Evolutionary conservation across 768 basidiomycete species (phyloP).

Genomic region (Lanmaoa rubissima): DNA sequence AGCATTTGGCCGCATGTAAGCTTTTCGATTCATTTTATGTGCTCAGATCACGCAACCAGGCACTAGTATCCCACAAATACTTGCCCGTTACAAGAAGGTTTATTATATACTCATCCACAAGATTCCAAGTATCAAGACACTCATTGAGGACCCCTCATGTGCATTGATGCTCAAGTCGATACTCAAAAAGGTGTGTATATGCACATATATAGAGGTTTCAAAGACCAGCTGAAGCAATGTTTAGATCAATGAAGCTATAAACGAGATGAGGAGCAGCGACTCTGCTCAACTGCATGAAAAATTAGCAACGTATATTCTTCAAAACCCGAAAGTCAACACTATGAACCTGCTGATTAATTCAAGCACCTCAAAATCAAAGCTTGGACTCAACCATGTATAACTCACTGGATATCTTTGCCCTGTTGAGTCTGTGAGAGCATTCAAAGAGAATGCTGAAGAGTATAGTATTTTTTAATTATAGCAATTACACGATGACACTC

Average conservation of each 20-base stretch:
- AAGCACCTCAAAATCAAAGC: neutral
- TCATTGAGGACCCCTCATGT: neutral
- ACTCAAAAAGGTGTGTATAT: neutral
- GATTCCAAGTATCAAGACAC: neutral
- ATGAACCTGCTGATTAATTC: neutral
- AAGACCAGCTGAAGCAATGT: no score
- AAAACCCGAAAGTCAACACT: neutral
- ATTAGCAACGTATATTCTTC: neutral
- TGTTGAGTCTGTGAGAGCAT: neutral
- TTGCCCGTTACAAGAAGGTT: neutral
- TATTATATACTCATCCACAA: neutral
- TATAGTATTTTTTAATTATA: neutral
- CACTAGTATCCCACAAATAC: neutral
- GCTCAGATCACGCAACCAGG: neutral
- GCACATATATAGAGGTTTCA: no score
- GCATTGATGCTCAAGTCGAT: neutral
- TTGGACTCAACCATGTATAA: neutral
- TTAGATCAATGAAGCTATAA: no score
- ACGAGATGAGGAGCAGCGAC: no score
- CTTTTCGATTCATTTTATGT: neutral
- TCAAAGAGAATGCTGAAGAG: neutral
- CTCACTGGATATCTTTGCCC: neutral
- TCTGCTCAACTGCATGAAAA: neutral
- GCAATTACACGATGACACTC: neutral
- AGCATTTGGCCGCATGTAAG: neutral